Conservation (phyloP, 2,329 filamentous ascomycete genomes). For the Xylariaceae sp. region DNA sequence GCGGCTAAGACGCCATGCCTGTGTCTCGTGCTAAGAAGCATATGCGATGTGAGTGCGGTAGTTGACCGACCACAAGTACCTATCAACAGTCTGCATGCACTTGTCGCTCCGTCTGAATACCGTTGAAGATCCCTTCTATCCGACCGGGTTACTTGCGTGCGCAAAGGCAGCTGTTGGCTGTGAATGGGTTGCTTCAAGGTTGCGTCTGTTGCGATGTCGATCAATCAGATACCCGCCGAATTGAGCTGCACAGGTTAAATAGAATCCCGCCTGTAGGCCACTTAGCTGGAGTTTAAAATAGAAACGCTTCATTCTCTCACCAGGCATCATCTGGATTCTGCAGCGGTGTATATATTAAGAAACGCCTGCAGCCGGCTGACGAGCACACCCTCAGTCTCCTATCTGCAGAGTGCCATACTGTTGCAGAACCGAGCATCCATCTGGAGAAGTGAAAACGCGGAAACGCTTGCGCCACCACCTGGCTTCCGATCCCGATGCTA, state of each 20-base stretch:
- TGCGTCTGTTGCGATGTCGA: conserved; percentile 4
- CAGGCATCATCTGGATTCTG: conserved; percentile 21
- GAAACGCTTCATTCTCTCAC: conserved; percentile 5
- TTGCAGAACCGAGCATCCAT: conserved; percentile 23
- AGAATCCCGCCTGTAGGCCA: background rate
- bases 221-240: conserved; percentile 7
- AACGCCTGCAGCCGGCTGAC: conserved; percentile 17
- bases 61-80: too few relatives aligned
- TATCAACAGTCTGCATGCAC: too few relatives aligned
- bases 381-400: conserved; percentile 8
- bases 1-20: too few relatives aligned
- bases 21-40: too few relatives aligned
- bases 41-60: too few relatives aligned
- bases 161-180: background rate
- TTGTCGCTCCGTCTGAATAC: too few relatives aligned
- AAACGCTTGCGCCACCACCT: conserved; percentile 9
- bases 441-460: conserved; percentile 12
- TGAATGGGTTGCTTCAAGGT: background rate
- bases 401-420: conserved; percentile 16
- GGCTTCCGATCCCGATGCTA: conserved; percentile 12
- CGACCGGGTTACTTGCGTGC: too few relatives aligned
- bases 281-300: conserved; percentile 14
- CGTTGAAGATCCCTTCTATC: too few relatives aligned
- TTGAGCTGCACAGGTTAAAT: conserved; percentile 11
- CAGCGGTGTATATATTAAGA: conserved; percentile 29